Evolutionary conservation across 495 filamentous ascomycete genomes (phyloP), one percentile per base, ranked within the genome.

Genomic region (Aspergillus hancockii): DNA sequence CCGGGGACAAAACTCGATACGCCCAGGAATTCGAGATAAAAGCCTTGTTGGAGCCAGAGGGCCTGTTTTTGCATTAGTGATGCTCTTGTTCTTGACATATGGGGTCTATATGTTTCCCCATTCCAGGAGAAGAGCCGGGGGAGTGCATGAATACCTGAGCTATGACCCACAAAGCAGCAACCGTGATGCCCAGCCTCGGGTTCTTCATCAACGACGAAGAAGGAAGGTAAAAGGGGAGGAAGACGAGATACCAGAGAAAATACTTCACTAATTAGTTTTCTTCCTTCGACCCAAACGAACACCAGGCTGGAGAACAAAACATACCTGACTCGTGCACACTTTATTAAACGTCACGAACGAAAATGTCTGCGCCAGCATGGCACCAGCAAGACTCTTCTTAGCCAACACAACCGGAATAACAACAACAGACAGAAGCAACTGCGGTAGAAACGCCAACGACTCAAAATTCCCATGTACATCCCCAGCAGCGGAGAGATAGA

Each of bases 291-390:
- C 31, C 51, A 38, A 16, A 53, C 25, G 12, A 53, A 55, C 21
- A 38, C 8, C 22, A 58, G 45, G 19, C 7, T 8, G 22, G 40
- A 13, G 40, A 21, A 34, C 1, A n/a, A 23, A 47, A 68, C 76
- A 61, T 84, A 94, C 92, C 83, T 98, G 94, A 67, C 90, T 93
- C 1, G 94, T 98, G 81, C 93, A 97, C 18, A 98, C 94, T 78
- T 98, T 98, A 70, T 98, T 98, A 57, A 96, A 98, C 6, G 90
- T 86, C 7, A 98, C 94, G 72, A 98, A 98, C 0, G 94, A 90
- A 70, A 97, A 97, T 0, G 95, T 98, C 75, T 98, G 94, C n/a
- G 90, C 92, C n/a, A 98, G 82, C 86, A 98, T 91, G n/a, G 92
- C 83, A 1, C 87, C 82, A 1, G 94, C 80, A 0, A 98, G 80